These are phyloP conservation scores for Hemileccinum rubropunctum DNA, from an alignment of 768 basidiomycete genomes.

Conservation along the genomic window DNA sequence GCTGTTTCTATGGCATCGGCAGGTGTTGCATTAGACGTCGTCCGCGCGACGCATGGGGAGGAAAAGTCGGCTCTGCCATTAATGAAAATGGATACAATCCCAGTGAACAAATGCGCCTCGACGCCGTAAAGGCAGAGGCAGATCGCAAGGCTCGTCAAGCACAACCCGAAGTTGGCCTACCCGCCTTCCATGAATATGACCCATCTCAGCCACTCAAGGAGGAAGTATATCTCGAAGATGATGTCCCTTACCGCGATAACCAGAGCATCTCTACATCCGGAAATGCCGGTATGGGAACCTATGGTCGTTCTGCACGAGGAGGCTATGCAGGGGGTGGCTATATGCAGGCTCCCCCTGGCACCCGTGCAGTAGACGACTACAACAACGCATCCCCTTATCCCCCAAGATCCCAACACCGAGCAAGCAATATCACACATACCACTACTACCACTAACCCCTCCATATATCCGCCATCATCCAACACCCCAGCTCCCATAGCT, in stretches of 20 bases:
- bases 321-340: constrained; percentile 57
- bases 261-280: constrained; percentile 23
- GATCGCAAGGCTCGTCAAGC: constrained; percentile 74
- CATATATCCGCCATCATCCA: constrained; percentile 32
- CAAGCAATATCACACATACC: constrained; percentile 37
- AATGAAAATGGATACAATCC: constrained; percentile 37
- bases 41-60: constrained; percentile 38
- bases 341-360: constrained; percentile 58
- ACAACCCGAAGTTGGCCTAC: constrained; percentile 62
- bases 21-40: constrained; percentile 77
- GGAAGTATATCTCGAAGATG: constrained; percentile 54
- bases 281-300: constrained; percentile 24
- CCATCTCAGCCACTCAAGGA: constrained; percentile 63
- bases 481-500: constrained; percentile 16
- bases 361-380: constrained; percentile 74
- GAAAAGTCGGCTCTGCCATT: constrained; percentile 30
- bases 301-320: constrained; percentile 32
- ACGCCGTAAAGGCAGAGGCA: constrained; percentile 83
- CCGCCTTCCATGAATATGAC: constrained; percentile 70
- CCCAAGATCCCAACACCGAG: constrained; percentile 40
- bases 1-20: constrained; percentile 83
- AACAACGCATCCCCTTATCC: constrained; percentile 51
- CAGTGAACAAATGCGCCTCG: constrained; percentile 67
- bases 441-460: constrained; percentile 42
- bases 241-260: constrained; percentile 34